A percentile compares a stretch with the other conserved stretches of the same genome.
Conservation (phyloP, 768 basidiomycete species). For the Tricholoma matsutake region DNA sequence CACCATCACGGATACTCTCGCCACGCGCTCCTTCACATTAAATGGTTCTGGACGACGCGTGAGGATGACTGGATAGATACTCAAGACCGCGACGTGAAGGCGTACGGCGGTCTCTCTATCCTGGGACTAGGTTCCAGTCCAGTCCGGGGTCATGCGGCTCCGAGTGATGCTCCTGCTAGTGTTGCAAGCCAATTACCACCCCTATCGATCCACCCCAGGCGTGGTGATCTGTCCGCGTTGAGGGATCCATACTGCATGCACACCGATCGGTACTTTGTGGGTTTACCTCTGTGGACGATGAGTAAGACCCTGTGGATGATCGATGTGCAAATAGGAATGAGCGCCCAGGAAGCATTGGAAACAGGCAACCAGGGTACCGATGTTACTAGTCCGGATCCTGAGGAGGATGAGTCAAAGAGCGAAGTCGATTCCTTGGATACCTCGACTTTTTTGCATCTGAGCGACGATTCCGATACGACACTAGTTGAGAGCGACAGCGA, state of each 20-base stretch:
- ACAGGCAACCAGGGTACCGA: conserved; percentile 15
- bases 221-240: conserved; percentile 57
- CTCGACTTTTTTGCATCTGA: conserved; percentile 33
- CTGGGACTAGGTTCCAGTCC: conserved; percentile 7
- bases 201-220: conserved; percentile 52
- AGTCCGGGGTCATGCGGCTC: conserved; percentile 13
- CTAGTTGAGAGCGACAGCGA: conserved; percentile 50
- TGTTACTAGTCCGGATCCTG: conserved; percentile 7
- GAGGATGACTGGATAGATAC: conserved; percentile 49
- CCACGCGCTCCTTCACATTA: conserved; percentile 54
- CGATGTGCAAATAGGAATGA: conserved; percentile 44
- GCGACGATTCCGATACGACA: conserved; percentile 56
- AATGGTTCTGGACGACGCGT: conserved; percentile 59
- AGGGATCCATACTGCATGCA: conserved; percentile 55
- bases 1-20: conserved; percentile 62
- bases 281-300: conserved; percentile 62
- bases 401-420: conserved; percentile 21
- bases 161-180: conserved; percentile 13
- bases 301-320: conserved; percentile 63
- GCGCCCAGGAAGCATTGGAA: conserved; percentile 5
- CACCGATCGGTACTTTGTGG: conserved; percentile 58
- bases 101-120: conserved; percentile 27
- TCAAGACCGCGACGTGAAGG: conserved; percentile 20
- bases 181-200: conserved; percentile 26
- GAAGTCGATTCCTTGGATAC: conserved; percentile 33